phyloP scores from a whole-genome alignment of 2,329 filamentous ascomycete species.

The Xylaria arbuscula region DNA sequence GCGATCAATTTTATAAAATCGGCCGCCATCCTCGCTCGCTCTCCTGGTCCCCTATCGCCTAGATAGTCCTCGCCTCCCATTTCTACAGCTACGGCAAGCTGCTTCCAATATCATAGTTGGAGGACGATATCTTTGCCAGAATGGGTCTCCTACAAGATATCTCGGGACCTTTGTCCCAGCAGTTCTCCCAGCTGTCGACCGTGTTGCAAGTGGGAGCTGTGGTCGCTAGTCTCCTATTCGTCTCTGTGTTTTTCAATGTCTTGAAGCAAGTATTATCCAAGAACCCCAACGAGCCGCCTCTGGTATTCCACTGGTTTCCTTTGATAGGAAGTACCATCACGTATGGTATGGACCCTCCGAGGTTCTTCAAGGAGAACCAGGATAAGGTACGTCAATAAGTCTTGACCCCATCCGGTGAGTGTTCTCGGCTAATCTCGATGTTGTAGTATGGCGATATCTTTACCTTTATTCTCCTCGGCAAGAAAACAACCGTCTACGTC shows the following conservation, averaged over 20 bases:
- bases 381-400: slow-evolving; percentile 70
- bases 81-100: slow-evolving; percentile 17
- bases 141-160: slow-evolving; percentile 69
- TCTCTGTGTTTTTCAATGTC: slow-evolving; percentile 81
- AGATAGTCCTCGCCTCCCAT: neutral
- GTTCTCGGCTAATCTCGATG: slow-evolving; percentile 33
- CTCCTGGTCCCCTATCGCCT: slow-evolving; percentile 10
- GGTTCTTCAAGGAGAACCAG: slow-evolving; percentile 82
- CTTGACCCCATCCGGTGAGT: neutral
- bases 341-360: slow-evolving; percentile 94
- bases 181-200: slow-evolving; percentile 61
- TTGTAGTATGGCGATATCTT: slow-evolving; percentile 87
- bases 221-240: slow-evolving; percentile 57
- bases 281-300: slow-evolving; percentile 82
- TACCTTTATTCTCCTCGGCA: slow-evolving; percentile 87
- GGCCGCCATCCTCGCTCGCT: slow-evolving; percentile 18
- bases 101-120: slow-evolving; percentile 14
- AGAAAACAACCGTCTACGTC: slow-evolving; percentile 87
- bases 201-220: slow-evolving; percentile 61
- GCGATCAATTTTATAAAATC: slow-evolving; percentile 34
- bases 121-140: slow-evolving; percentile 27
- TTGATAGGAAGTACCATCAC: slow-evolving; percentile 90
- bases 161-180: slow-evolving; percentile 62
- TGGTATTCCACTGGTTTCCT: slow-evolving; percentile 85
- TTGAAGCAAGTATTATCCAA: slow-evolving; percentile 81